A percentile compares a stretch with the other conserved stretches of the same genome.
These are phyloP conservation scores for Corniculantispora saksenae DNA, from an alignment of 2,329 filamentous ascomycete genomes.

Conservation along the genomic window DNA sequence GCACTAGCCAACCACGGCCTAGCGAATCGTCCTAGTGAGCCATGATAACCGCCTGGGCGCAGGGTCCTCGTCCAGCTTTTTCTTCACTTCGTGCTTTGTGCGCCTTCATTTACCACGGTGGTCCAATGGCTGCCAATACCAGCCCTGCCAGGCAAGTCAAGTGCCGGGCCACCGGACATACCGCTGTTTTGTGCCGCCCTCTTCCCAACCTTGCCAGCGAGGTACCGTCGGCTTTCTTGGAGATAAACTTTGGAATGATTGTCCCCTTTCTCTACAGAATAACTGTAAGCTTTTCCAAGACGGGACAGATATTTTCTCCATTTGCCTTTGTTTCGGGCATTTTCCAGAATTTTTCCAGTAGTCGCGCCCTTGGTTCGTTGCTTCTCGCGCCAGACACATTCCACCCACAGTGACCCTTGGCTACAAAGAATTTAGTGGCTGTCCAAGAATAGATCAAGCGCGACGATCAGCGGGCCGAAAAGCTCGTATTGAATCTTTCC, in stretches of 20 bases:
- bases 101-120: background rate
- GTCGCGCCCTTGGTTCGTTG: background rate
- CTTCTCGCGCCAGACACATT: background rate
- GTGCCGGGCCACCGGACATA: background rate
- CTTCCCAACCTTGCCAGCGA: background rate
- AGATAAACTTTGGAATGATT: background rate
- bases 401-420: background rate
- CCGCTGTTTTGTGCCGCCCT: background rate
- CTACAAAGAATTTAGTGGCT: background rate
- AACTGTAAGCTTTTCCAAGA: background rate
- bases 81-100: background rate
- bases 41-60: background rate
- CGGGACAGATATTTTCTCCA: background rate
- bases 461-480: conserved; percentile 12
- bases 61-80: conserved; percentile 7
- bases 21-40: background rate
- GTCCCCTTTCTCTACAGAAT: background rate
- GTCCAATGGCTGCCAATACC: background rate
- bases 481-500: conserved; percentile 9
- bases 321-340: background rate
- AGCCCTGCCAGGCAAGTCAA: background rate
- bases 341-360: background rate
- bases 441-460: conserved; percentile 16
- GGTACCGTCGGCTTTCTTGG: background rate
- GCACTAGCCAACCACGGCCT: background rate